Evolutionary conservation across 1,284 basidiomycete species (phyloP).

Genomic region (Cryptococcus amylolentus): DNA sequence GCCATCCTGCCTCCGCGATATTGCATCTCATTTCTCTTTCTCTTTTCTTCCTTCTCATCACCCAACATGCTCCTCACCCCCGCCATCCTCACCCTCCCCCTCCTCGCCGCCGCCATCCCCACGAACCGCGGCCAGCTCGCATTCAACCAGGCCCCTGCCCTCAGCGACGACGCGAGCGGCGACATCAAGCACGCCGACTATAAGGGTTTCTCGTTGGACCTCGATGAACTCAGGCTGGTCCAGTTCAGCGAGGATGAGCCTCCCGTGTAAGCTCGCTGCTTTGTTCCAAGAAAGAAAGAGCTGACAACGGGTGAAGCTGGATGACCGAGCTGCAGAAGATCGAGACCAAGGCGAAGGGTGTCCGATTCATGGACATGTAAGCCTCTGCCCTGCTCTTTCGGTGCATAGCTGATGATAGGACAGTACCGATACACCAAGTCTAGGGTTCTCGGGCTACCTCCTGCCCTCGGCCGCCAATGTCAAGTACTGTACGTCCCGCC

Average conservation of each 20-base stretch:
- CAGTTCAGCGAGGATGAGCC: slow-evolving; percentile 62
- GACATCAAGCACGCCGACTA: not conserved
- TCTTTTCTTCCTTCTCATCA: not conserved
- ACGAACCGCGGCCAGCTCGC: slow-evolving; percentile 21
- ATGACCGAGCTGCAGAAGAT: slow-evolving; percentile 86
- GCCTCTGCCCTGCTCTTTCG: not conserved
- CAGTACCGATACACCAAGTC: slow-evolving; percentile 71
- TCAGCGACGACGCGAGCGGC: not conserved
- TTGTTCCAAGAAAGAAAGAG: too few relatives aligned
- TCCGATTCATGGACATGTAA: slow-evolving; percentile 79
- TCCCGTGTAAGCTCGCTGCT: slow-evolving; percentile 49
- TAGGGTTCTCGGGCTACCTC: slow-evolving; percentile 45
- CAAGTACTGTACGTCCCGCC: slow-evolving; percentile 39
- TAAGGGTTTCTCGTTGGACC: slow-evolving; percentile 54
- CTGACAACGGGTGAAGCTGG: slow-evolving; percentile 52
- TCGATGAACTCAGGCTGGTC: slow-evolving; percentile 68
- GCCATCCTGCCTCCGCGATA: not conserved
- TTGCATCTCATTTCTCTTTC: not conserved
- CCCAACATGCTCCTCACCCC: slow-evolving; percentile 35
- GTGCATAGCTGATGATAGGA: slow-evolving; percentile 9
- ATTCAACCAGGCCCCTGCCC: slow-evolving; percentile 5
- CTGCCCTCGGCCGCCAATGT: slow-evolving; percentile 30
- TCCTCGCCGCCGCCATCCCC: slow-evolving; percentile 36
- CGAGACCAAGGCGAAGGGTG: slow-evolving; percentile 61
- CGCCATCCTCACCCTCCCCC: slow-evolving; percentile 30